Conservation (phyloP, 1,284 basidiomycete genomes). For the Rhodotorula sp. region DNA sequence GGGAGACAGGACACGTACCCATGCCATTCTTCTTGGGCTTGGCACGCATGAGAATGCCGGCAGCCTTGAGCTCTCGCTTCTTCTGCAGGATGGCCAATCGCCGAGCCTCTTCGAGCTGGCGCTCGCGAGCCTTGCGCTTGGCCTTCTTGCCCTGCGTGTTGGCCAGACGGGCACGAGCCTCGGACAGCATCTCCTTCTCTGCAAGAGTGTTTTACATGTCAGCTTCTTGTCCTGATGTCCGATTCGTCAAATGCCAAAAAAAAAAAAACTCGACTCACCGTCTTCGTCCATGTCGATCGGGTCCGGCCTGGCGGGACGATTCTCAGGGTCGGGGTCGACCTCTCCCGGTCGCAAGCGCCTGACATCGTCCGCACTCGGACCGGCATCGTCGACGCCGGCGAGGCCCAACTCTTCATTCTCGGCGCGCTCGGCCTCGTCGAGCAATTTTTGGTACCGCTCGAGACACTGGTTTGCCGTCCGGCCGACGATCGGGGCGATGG, state of each 20-base stretch:
- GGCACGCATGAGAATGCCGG: constrained; percentile 80
- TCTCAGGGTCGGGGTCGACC: constrained; percentile 98
- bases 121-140: constrained; percentile 94
- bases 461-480: constrained; percentile 98
- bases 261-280: constrained; percentile 53
- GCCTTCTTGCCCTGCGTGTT: constrained; percentile 99
- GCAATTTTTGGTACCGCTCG: constrained; percentile 94
- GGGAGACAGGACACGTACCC: constrained; percentile 61
- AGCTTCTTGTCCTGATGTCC: not conserved
- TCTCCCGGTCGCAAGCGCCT: constrained; percentile 88
- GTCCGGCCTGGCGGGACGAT: constrained; percentile 94
- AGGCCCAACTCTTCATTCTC: constrained; percentile 82
- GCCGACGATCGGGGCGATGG: constrained; percentile 97
- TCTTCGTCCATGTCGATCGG: constrained; percentile 99
- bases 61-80: constrained; percentile 94
- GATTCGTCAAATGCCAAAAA: too few species aligned
- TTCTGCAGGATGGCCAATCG: constrained; percentile 94
- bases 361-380: constrained; percentile 86
- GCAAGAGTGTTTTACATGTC: not conserved
- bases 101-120: constrained; percentile 92
- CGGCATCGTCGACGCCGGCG: constrained; percentile 72
- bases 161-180: constrained; percentile 93
- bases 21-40: constrained; percentile 95
- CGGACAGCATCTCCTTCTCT: constrained; percentile 99
- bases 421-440: constrained; percentile 94